Evolutionary conservation across 1,284 basidiomycete genomes (phyloP).

Genomic region (Puccinia novopanici): DNA sequence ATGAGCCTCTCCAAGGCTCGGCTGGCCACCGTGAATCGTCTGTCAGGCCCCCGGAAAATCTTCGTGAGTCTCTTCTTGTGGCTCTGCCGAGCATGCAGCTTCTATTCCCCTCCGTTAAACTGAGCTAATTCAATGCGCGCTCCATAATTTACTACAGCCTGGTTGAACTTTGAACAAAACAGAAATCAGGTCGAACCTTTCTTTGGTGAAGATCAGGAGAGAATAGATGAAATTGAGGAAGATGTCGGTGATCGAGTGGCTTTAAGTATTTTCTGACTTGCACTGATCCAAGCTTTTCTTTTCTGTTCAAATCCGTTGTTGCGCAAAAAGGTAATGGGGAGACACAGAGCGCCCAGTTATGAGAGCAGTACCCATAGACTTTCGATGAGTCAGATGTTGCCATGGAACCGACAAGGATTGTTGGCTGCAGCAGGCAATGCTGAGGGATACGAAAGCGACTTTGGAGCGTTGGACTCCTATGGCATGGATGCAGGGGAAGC

Average conservation of each 20-base stretch:
- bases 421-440: not conserved
- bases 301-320: not conserved
- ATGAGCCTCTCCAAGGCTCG: slow-evolving; percentile 1
- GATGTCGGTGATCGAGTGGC: not conserved
- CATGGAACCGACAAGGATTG: slow-evolving; percentile 33
- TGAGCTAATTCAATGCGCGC: not conserved
- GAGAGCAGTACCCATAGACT: slow-evolving; percentile 33
- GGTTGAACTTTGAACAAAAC: slow-evolving; percentile 33
- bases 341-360: slow-evolving; percentile 43
- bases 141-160: slow-evolving; percentile 5
- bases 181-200: not conserved
- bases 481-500: slow-evolving; percentile 18
- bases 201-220: slow-evolving; percentile 14
- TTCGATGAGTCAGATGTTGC: slow-evolving; percentile 13
- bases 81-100: not conserved
- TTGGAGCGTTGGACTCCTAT: slow-evolving; percentile 10
- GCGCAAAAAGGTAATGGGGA: slow-evolving; percentile 36
- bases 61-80: slow-evolving; percentile 7
- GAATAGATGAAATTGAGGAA: slow-evolving; percentile 47
- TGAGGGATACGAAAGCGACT: slow-evolving; percentile 27
- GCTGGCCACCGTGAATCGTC: not conserved
- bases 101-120: not conserved
- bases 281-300: not conserved
- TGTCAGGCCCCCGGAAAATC: not conserved
- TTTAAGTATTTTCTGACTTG: not conserved